Evolutionary conservation across 2,329 filamentous ascomycete genomes (phyloP).

Genomic region (Sordariomycetes sp.): DNA sequence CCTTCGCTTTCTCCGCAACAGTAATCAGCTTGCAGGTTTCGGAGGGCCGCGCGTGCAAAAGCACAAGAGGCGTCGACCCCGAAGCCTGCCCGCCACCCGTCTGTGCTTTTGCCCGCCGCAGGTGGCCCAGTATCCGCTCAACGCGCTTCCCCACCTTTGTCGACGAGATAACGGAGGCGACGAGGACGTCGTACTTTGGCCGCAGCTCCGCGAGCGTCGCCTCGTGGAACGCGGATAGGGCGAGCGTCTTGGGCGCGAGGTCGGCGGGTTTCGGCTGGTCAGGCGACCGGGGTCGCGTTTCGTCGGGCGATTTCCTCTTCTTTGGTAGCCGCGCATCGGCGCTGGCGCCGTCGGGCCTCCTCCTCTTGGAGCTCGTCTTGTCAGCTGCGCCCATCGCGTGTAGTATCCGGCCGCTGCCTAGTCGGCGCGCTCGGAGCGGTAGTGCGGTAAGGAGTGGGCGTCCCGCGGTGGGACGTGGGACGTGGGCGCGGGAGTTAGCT

Average conservation of each 20-base stretch:
- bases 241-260: not conserved
- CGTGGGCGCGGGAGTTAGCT: not conserved
- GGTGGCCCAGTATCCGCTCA: slow-evolving; percentile 29
- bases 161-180: slow-evolving; percentile 47
- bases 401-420: not conserved
- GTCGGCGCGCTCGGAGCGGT: not conserved
- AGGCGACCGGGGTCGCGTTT: not conserved
- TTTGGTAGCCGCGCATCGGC: not conserved
- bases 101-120: slow-evolving; percentile 19
- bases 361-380: not conserved
- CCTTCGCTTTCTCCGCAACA: slow-evolving; percentile 55
- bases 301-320: not conserved
- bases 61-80: slow-evolving; percentile 21
- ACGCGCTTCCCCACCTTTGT: slow-evolving; percentile 48
- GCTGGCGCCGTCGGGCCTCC: not conserved
- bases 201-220: slow-evolving; percentile 30
- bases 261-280: not conserved
- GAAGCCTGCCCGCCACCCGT: not conserved
- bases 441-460: not conserved
- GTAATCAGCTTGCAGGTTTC: slow-evolving; percentile 57
- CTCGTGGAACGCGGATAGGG: slow-evolving; percentile 26
- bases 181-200: slow-evolving; percentile 35
- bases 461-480: not conserved
- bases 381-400: not conserved
- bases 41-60: slow-evolving; percentile 38